Evolutionary conservation across 192 early-diverging fungal species (phyloP).

Genomic region (Phycomyces nitens): DNA sequence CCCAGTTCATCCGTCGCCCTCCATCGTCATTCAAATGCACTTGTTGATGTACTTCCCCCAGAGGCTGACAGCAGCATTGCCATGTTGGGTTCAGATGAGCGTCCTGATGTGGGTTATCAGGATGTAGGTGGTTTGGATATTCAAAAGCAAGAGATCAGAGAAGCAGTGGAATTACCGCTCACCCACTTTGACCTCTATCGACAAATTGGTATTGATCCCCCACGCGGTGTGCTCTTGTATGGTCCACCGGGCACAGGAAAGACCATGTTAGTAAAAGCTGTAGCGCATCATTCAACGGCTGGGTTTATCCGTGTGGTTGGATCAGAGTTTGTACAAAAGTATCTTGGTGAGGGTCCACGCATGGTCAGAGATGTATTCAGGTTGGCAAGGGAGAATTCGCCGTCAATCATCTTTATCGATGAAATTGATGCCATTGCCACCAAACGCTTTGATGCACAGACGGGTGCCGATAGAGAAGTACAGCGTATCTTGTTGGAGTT

Average conservation of each 20-base stretch:
- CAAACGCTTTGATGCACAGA: constrained; percentile 97
- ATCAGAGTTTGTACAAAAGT: constrained; percentile 99
- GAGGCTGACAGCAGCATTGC: constrained; percentile 92
- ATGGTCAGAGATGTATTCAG: constrained; percentile 98
- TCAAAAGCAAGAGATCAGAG: constrained; percentile 90
- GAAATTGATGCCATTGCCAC: constrained; percentile 98
- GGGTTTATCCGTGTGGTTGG: constrained; percentile 96
- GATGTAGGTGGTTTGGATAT: constrained; percentile 87
- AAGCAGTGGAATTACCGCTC: constrained; percentile 84
- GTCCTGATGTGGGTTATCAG: constrained; percentile 75
- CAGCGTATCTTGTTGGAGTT: constrained; percentile 96
- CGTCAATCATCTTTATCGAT: constrained; percentile 97
- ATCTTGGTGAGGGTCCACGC: constrained; percentile 94
- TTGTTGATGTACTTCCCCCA: constrained; percentile 94
- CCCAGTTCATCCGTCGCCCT: constrained; percentile 91
- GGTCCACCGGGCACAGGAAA: constrained; percentile 98
- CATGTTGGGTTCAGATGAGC: constrained; percentile 76
- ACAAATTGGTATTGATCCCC: constrained; percentile 98
- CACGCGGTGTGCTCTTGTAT: constrained; percentile 94
- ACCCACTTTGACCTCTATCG: constrained; percentile 97
- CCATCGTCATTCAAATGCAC: constrained; percentile 94
- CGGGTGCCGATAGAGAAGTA: constrained; percentile 97
- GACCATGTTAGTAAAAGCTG: constrained; percentile 98
- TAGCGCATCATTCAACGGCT: constrained; percentile 96
- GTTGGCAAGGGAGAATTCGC: constrained; percentile 94